These are phyloP conservation scores for Oehlia diaphana DNA, from an alignment of 192 early-diverging fungal genomes.

Conservation along the genomic window DNA sequence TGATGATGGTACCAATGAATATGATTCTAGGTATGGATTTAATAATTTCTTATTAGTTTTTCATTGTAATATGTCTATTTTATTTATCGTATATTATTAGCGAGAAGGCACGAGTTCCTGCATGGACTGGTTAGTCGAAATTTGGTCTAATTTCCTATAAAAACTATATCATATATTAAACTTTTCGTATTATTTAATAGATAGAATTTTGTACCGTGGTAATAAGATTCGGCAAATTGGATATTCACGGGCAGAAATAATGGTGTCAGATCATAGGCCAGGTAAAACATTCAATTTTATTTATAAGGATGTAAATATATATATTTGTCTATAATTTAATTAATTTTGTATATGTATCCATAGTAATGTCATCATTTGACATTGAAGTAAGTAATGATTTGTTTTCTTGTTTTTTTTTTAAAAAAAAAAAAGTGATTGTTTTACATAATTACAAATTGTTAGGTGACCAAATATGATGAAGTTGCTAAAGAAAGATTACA, in stretches of 20 bases:
- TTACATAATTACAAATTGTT: not conserved
- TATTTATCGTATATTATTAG: slow-evolving; percentile 31
- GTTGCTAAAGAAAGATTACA: slow-evolving; percentile 48
- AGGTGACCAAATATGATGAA: slow-evolving; percentile 49
- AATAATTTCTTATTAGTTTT: too few species aligned
- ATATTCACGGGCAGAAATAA: slow-evolving; percentile 58
- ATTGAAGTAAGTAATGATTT: slow-evolving; percentile 26
- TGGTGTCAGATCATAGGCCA: slow-evolving; percentile 82
- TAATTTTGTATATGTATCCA: not conserved
- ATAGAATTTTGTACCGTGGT: slow-evolving; percentile 64
- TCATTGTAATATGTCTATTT: not conserved
- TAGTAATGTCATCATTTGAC: slow-evolving; percentile 40
- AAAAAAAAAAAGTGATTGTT: not conserved
- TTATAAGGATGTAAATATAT: not conserved
- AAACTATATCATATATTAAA: not conserved
- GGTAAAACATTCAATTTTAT: slow-evolving; percentile 30
- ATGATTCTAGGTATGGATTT: slow-evolving; percentile 63
- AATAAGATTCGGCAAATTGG: slow-evolving; percentile 47
- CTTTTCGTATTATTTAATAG: slow-evolving; percentile 22
- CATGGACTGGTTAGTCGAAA: slow-evolving; percentile 57
- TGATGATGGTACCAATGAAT: slow-evolving; percentile 66
- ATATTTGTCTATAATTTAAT: not conserved
- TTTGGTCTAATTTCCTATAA: slow-evolving; percentile 18
- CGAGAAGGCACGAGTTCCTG: slow-evolving; percentile 62
- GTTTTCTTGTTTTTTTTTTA: slow-evolving; percentile 20